Percentiles rank a stretch among this genome's conserved stretches.
phyloP scores from a whole-genome alignment of 2,329 filamentous ascomycete genomes.

The Phialemoniopsis sp. region DNA sequence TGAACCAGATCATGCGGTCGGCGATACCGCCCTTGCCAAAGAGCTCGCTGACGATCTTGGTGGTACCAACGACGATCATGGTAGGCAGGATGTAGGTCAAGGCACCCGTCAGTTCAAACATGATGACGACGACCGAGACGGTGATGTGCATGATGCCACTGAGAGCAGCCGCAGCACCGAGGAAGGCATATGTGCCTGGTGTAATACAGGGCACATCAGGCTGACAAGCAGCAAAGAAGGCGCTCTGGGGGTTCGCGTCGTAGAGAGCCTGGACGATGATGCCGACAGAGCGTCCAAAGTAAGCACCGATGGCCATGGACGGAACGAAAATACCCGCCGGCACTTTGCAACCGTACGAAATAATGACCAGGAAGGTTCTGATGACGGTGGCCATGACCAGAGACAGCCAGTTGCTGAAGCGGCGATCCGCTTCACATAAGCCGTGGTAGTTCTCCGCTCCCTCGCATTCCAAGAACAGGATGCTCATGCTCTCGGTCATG shows the following conservation, averaged over 20 bases:
- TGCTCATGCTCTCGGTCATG: conserved; percentile 99
- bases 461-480: conserved; percentile 90
- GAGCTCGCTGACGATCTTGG: conserved; percentile 85
- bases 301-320: conserved; percentile 94
- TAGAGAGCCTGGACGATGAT: conserved; percentile 89
- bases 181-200: conserved; percentile 92
- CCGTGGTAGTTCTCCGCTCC: conserved; percentile 84
- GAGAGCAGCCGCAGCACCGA: conserved; percentile 86
- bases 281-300: conserved; percentile 89
- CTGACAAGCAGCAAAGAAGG: conserved; percentile 84
- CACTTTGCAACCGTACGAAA: conserved; percentile 97
- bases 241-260: conserved; percentile 74
- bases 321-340: conserved; percentile 97
- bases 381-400: conserved; percentile 76
- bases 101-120: conserved; percentile 98
- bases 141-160: conserved; percentile 99
- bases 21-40: conserved; percentile 97
- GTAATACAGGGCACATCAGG: conserved; percentile 96
- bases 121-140: conserved; percentile 94
- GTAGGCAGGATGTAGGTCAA: conserved; percentile 95
- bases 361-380: conserved; percentile 80
- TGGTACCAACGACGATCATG: conserved; percentile 98
- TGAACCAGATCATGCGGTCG: conserved; percentile 98
- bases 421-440: conserved; percentile 75
- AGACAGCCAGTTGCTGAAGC: conserved; percentile 74